Evolutionary conservation across 257 asterid species (phyloP).

Genomic region (Phtheirospermum japonicum): DNA sequence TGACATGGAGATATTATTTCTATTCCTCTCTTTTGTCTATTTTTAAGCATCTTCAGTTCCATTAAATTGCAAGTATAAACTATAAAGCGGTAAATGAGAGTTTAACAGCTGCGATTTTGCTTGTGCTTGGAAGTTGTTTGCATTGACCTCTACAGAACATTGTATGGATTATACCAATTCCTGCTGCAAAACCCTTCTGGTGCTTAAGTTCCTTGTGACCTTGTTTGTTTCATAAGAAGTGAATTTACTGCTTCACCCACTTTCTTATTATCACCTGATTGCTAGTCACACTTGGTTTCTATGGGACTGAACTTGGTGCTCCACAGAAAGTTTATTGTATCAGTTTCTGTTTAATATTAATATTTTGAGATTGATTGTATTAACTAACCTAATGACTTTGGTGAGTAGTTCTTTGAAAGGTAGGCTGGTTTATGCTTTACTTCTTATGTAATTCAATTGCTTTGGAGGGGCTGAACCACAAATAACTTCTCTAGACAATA

Average conservation of each 20-base stretch:
- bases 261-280: too few relatives aligned
- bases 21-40: slow-evolving; percentile 4
- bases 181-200: slow-evolving; percentile 5
- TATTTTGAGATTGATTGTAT: too few relatives aligned
- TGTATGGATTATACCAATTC: not conserved
- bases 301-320: too few relatives aligned
- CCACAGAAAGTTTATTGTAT: too few relatives aligned
- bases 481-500: not conserved
- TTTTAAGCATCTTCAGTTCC: not conserved
- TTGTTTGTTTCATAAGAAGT: too few relatives aligned
- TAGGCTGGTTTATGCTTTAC: too few relatives aligned
- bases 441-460: not conserved
- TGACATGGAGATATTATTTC: not conserved
- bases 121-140: slow-evolving; percentile 14
- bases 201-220: slow-evolving; percentile 15
- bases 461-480: not conserved
- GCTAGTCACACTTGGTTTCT: too few relatives aligned
- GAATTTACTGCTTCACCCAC: too few relatives aligned
- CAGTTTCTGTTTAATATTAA: too few relatives aligned
- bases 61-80: not conserved
- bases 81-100: not conserved
- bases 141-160: not conserved
- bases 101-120: not conserved
- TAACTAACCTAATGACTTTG: too few relatives aligned
- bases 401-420: too few relatives aligned